Evolutionary conservation across 805 yeast species (phyloP), one percentile per base, ranked within the genome.

Genomic region (Peterozyma toletana): DNA sequence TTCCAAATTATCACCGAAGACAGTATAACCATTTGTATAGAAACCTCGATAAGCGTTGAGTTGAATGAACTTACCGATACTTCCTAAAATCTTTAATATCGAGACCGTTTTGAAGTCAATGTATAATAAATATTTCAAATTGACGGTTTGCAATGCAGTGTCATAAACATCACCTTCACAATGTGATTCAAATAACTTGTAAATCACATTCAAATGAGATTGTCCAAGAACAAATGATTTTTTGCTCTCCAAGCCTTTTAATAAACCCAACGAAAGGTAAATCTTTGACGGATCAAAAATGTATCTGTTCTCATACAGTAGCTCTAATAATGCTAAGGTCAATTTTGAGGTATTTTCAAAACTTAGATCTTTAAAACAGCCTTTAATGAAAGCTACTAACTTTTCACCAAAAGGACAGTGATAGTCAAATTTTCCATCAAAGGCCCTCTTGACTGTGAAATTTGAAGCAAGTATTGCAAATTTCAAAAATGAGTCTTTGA

Each of bases 221-320:
- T 44, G 5, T 2, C 37, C 41, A 11, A 71, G 43, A 2, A 61
- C 38, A 17, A 44, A 42, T 9, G n/a, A 11, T 11, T 37, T 42
- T 17, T 43, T 15, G 3, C 53, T 57, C 14, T 58, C 51, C 18
- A 83, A 59, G 1, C 86, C 89, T n/a, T 63, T 51, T 9, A 73
- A 53, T 11, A 86, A 49, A 5, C 93, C 95, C 29, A 66, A 56
- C 1, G 78, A 52, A 3, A 83, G 56, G 48, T 77, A 84, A 2
- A 83, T 70, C 57, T 85, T 75, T 0, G 88, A 77, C 3, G 89
- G 87, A 49, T 80, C 95, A 62, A 77, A 87, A 0, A 79, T 62
- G 9, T 73, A 70, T 37, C 72, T 70, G 16, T 69, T 55, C 9
- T 69, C 69, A 21, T 63, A 68, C 36, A 87, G 58, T 2, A 77